Percentiles rank a stretch among this genome's conserved stretches.
phyloP scores from a whole-genome alignment of 108 stramenopile species.

The Phaeodactylum tricornutum region DNA sequence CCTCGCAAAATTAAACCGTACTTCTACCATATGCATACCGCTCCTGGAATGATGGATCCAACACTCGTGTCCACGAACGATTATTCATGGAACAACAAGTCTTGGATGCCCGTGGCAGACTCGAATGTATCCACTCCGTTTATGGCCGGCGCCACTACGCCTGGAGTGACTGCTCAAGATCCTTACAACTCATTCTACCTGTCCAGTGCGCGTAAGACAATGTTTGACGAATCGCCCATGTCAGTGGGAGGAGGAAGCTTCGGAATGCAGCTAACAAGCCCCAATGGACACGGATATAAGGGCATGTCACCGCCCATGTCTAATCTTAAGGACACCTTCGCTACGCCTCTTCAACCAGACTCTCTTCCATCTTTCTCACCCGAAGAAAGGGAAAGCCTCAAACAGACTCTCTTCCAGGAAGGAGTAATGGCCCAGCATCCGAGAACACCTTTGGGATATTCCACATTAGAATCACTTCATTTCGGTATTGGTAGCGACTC shows the following conservation, averaged over 20 bases:
- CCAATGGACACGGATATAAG: slow-evolving; percentile 15
- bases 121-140: too few relatives aligned
- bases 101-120: too few relatives aligned
- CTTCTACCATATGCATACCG: too few relatives aligned
- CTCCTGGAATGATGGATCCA: too few relatives aligned
- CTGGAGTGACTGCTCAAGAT: too few relatives aligned
- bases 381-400: slow-evolving; percentile 23
- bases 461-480: background rate
- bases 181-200: background rate
- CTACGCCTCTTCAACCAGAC: slow-evolving; percentile 16
- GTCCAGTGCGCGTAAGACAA: slow-evolving; percentile 10
- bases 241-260: slow-evolving; percentile 3
- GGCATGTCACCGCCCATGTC: slow-evolving; percentile 39
- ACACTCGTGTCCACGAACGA: too few relatives aligned
- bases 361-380: slow-evolving; percentile 20
- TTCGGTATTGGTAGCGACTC: slow-evolving; percentile 1
- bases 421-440: slow-evolving; percentile 8
- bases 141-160: too few relatives aligned
- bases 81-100: too few relatives aligned
- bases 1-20: too few relatives aligned
- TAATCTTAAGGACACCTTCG: slow-evolving; percentile 24
- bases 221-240: slow-evolving; percentile 24
- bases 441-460: slow-evolving; percentile 18
- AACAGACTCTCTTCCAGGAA: slow-evolving; percentile 35
- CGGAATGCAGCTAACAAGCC: slow-evolving; percentile 13